Evolutionary conservation across 805 yeast genomes (phyloP).

Genomic region (Wickerhamomyces xylosicus): DNA sequence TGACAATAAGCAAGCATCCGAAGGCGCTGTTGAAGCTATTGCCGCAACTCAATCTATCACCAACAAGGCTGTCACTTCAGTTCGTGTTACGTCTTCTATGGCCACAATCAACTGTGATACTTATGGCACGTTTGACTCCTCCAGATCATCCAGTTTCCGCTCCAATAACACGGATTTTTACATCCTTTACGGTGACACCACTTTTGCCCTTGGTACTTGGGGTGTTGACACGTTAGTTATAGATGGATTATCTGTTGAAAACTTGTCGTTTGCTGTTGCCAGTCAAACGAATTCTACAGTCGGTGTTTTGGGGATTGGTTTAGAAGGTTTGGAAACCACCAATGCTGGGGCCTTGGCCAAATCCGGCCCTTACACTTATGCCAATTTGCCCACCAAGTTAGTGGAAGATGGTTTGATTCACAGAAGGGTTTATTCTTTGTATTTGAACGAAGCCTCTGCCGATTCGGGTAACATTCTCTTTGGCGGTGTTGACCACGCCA

Average conservation of each 20-base stretch:
- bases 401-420: constrained; percentile 46
- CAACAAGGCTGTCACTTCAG: constrained; percentile 4
- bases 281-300: constrained; percentile 46
- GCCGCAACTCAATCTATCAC: constrained; percentile 1
- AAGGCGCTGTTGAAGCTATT: neutral
- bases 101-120: constrained; percentile 27
- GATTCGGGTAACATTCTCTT: constrained; percentile 47
- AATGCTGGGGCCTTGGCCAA: constrained; percentile 21
- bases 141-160: constrained; percentile 23
- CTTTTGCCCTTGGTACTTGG: constrained; percentile 24
- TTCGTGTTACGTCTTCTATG: constrained; percentile 1
- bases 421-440: constrained; percentile 52
- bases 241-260: constrained; percentile 39
- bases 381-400: constrained; percentile 57
- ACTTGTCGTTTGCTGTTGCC: constrained; percentile 67
- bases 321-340: constrained; percentile 60
- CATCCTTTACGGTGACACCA: constrained; percentile 41
- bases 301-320: constrained; percentile 72
- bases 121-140: constrained; percentile 28
- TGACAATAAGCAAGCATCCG: too few relatives aligned
- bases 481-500: constrained; percentile 63
- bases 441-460: constrained; percentile 34
- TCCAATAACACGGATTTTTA: constrained; percentile 26
- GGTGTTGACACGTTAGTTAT: constrained; percentile 47
- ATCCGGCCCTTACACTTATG: constrained; percentile 31